phyloP scores from a whole-genome alignment of 176 grass and related monocot species.

The maize (Zea mays) region Zm-B73-REFERENCE-NAM-5.0 NC_050096.1:95224501-95225000 shows the following conservation, averaged over 20 bases:
- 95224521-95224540: constrained; percentile 9
- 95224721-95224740: not conserved
- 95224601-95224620: not conserved
- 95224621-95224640: not conserved
- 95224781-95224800: not conserved
- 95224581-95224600: not conserved
- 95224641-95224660: not conserved
- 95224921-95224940: not conserved
- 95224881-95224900: not conserved
- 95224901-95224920: not conserved
- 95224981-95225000: not conserved
- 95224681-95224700: not conserved
- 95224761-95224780: not conserved
- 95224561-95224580: not conserved
- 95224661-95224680: no score
- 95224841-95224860: not conserved
- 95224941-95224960: not conserved
- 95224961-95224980: not conserved
- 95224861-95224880: not conserved
- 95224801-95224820: not conserved
- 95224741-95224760: not conserved
- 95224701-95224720: not conserved
- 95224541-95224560: not conserved
- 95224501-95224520: constrained; percentile 17
- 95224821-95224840: not conserved